These are phyloP conservation scores for Solanum dulcamara DNA, from an alignment of 257 asterid species.

Conservation along the genomic window DNA sequence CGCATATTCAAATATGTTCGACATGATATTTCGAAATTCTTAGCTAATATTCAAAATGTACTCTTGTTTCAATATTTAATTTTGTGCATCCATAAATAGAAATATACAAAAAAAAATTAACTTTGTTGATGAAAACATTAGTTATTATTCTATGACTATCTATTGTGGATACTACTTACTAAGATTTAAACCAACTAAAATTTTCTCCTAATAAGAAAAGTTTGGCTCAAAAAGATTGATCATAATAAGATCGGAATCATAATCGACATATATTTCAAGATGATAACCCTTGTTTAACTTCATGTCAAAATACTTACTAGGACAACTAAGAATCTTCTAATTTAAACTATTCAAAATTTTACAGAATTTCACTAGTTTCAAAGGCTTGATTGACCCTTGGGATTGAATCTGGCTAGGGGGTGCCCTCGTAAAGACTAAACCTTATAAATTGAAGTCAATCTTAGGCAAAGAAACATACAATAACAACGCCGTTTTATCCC, in stretches of 20 bases:
- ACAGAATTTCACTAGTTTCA: too few species aligned
- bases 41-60: background rate
- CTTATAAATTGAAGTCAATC: background rate
- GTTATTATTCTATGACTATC: background rate
- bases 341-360: background rate
- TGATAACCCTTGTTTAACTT: background rate
- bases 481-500: background rate
- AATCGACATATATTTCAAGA: background rate
- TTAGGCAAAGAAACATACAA: background rate
- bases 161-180: background rate
- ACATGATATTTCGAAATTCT: background rate
- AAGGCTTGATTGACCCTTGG: too few species aligned
- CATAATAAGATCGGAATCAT: background rate
- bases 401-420: too few species aligned
- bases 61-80: background rate
- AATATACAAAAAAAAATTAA: background rate
- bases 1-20: background rate
- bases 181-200: background rate
- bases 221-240: background rate
- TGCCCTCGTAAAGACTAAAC: too few species aligned
- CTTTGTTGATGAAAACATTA: background rate
- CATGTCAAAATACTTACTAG: background rate
- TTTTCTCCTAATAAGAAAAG: background rate
- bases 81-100: background rate
- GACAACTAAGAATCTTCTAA: background rate